These are phyloP conservation scores for Globisporangium acanthophoron DNA, from an alignment of 352 stramenopile species.

Conservation along the genomic window DNA sequence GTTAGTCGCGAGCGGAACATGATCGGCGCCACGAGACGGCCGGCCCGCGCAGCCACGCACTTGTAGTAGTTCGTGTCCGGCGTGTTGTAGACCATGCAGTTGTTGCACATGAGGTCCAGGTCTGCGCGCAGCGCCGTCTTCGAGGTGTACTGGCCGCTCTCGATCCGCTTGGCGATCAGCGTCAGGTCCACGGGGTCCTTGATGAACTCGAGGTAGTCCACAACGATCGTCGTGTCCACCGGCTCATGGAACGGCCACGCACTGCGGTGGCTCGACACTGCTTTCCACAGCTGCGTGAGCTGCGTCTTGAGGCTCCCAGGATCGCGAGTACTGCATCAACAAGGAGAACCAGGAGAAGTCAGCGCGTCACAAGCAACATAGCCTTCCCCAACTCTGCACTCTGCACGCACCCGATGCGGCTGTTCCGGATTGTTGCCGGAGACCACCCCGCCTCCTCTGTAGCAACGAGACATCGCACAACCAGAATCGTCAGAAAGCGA, in stretches of 20 bases:
- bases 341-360: neutral
- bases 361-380: conserved; percentile 1
- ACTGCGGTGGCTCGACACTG: conserved; percentile 92
- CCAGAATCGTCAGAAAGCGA: neutral
- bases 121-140: conserved; percentile 92
- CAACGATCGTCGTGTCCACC: conserved; percentile 92
- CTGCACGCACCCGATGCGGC: conserved; percentile 55
- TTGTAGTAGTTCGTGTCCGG: conserved; percentile 95
- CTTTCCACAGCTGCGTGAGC: conserved; percentile 84
- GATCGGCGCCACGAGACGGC: neutral
- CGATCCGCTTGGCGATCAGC: conserved; percentile 79
- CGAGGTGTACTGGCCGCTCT: conserved; percentile 85
- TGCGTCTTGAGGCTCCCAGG: conserved; percentile 80
- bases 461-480: neutral
- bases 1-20: neutral
- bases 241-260: conserved; percentile 98
- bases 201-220: conserved; percentile 97
- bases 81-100: conserved; percentile 97
- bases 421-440: conserved; percentile 81
- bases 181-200: conserved; percentile 92
- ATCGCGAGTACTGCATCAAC: conserved; percentile 50
- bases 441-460: conserved; percentile 85
- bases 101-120: conserved; percentile 95
- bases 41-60: conserved; percentile 33
- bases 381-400: no score